These are phyloP conservation scores for Rutstroemia sp. DNA, from an alignment of 2,329 filamentous ascomycete genomes.

Conservation along the genomic window DNA sequence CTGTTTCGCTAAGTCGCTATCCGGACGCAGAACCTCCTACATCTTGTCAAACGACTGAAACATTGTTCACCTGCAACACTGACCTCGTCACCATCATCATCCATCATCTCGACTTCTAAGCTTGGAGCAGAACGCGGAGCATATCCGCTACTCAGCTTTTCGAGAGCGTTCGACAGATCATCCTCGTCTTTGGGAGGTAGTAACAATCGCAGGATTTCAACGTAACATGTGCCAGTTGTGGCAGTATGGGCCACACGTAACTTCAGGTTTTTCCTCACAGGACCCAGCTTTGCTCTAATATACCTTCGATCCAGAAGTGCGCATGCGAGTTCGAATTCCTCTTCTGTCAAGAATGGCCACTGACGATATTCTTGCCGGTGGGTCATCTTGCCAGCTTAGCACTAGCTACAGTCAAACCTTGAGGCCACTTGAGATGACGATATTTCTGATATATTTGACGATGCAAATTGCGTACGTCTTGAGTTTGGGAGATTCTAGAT, in stretches of 20 bases:
- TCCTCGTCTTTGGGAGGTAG: conserved; percentile 22
- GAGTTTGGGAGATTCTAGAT: too few species aligned
- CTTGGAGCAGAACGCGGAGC: conserved; percentile 7
- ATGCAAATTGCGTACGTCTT: neutral
- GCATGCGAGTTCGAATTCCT: conserved; percentile 60
- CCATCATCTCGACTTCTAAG: conserved; percentile 21
- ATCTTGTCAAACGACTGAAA: conserved; percentile 1
- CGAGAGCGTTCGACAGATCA: conserved; percentile 23
- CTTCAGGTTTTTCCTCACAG: conserved; percentile 46
- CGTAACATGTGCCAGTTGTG: conserved; percentile 23
- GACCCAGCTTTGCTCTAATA: conserved; percentile 49
- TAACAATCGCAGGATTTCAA: conserved; percentile 27
- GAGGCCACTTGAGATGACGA: neutral
- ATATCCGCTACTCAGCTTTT: conserved; percentile 15
- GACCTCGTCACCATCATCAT: conserved; percentile 27
- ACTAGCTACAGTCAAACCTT: neutral
- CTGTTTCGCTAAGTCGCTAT: neutral
- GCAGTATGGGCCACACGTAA: conserved; percentile 37
- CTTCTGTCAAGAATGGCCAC: conserved; percentile 53
- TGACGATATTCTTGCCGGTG: conserved; percentile 33
- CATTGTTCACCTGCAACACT: conserved; percentile 5
- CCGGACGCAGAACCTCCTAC: conserved; percentile 21
- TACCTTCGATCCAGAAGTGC: conserved; percentile 54
- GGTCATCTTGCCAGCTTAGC: conserved; percentile 15
- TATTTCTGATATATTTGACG: too few species aligned